Percentiles rank a stretch among this genome's conserved stretches.
Evolutionary conservation across 768 basidiomycete species (phyloP).

Genomic region (Naganishia friedmannii): DNA sequence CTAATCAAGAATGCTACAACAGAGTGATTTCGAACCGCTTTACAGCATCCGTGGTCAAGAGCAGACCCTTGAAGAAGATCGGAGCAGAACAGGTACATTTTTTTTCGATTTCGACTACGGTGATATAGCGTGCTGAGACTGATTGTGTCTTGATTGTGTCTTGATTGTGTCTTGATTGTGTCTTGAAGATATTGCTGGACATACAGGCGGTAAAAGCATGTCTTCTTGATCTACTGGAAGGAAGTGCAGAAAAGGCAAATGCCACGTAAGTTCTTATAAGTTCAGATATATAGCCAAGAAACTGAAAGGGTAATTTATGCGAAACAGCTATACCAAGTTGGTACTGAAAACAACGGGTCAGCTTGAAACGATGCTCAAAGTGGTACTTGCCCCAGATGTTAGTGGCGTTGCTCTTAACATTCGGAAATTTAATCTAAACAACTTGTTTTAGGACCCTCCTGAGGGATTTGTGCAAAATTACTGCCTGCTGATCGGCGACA

Average conservation of each 20-base stretch:
- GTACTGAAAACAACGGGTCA: constrained; percentile 75
- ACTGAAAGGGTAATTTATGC: neutral
- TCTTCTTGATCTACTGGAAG: constrained; percentile 75
- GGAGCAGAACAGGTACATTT: constrained; percentile 83
- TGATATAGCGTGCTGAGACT: constrained; percentile 28
- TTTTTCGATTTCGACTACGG: neutral
- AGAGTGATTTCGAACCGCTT: constrained; percentile 83
- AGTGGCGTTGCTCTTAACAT: constrained; percentile 42
- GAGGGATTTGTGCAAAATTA: constrained; percentile 96
- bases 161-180: no score
- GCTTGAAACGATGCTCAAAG: constrained; percentile 88
- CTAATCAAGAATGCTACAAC: neutral
- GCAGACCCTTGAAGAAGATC: constrained; percentile 83
- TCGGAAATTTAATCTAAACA: neutral
- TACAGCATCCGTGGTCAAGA: constrained; percentile 82
- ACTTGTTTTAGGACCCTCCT: constrained; percentile 67
- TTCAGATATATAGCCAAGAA: neutral
- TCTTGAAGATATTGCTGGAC: constrained; percentile 68
- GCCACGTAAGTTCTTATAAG: constrained; percentile 42
- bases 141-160: no score
- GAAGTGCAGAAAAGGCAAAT: constrained; percentile 42
- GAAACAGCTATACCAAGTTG: constrained; percentile 70
- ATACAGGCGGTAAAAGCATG: constrained; percentile 80
- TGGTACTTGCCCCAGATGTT: constrained; percentile 88
- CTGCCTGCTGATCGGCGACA: constrained; percentile 86